These are phyloP conservation scores for Taiwanofungus camphoratus DNA, from an alignment of 1,284 basidiomycete genomes.

Conservation along the genomic window DNA sequence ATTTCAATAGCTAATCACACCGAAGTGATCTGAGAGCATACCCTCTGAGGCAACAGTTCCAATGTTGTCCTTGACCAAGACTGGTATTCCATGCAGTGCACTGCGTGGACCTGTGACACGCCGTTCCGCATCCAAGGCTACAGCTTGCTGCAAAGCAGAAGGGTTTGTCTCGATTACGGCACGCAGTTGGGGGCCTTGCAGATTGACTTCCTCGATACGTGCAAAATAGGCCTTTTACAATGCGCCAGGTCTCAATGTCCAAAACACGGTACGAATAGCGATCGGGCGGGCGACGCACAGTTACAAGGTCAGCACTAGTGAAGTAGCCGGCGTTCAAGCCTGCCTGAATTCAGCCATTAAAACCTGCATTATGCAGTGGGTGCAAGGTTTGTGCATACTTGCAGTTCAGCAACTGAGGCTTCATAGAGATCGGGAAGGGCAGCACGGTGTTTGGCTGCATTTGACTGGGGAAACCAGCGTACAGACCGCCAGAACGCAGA, in stretches of 20 bases:
- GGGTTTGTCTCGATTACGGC: constrained; percentile 60
- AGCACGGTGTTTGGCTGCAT: neutral
- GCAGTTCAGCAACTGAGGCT: neutral
- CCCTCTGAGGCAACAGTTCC: constrained; percentile 50
- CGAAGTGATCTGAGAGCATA: constrained; percentile 14
- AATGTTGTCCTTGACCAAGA: constrained; percentile 60
- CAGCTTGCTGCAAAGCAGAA: constrained; percentile 45
- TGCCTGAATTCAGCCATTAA: too few relatives aligned
- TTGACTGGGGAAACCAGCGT: neutral
- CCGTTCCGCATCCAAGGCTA: constrained; percentile 47
- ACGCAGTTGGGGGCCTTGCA: constrained; percentile 49
- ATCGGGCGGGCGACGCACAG: too few relatives aligned
- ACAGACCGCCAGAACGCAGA: neutral
- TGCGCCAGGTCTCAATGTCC: neutral
- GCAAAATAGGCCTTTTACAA: constrained; percentile 50
- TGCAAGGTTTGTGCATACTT: too few relatives aligned
- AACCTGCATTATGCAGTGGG: too few relatives aligned
- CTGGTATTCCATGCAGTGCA: constrained; percentile 61
- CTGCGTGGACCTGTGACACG: constrained; percentile 40
- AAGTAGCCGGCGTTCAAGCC: constrained; percentile 38
- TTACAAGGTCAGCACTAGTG: constrained; percentile 55
- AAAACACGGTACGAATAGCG: too few relatives aligned
- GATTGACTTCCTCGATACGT: constrained; percentile 62
- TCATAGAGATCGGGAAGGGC: neutral
- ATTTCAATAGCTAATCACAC: neutral